Conservation (phyloP, 805 yeast genomes). For the Candida namnaoensis region DNA sequence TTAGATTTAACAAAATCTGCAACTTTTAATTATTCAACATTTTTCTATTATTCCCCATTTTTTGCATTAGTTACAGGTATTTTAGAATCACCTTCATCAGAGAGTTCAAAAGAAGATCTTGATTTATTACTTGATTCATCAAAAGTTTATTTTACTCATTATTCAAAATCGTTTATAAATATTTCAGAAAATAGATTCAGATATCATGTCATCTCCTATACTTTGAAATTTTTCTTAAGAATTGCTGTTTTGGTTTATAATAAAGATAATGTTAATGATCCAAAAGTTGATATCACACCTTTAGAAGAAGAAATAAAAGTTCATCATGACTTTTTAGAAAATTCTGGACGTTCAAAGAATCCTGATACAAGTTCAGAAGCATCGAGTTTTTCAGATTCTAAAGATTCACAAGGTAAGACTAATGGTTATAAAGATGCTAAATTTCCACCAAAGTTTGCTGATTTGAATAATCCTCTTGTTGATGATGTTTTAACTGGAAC, state of each 20-base stretch:
- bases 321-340: background rate
- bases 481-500: background rate
- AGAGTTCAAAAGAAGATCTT: constrained; percentile 7
- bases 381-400: too few relatives aligned
- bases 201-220: constrained; percentile 4
- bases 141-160: constrained; percentile 3
- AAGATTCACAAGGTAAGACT: too few relatives aligned
- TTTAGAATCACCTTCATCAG: constrained; percentile 12
- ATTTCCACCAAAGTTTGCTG: background rate
- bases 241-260: constrained; percentile 14
- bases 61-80: constrained; percentile 14
- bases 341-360: too few relatives aligned
- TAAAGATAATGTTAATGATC: constrained; percentile 1
- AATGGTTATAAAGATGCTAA: too few relatives aligned
- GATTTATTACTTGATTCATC: constrained; percentile 4
- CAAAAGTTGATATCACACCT: constrained; percentile 2
- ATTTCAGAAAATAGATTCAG: constrained; percentile 3
- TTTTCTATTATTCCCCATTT: constrained; percentile 15
- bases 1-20: constrained; percentile 3
- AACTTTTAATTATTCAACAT: constrained; percentile 7
- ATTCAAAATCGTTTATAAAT: background rate
- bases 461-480: background rate
- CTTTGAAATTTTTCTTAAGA: constrained; percentile 12
- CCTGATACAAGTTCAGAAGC: too few relatives aligned
- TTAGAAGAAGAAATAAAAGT: constrained; percentile 5